Percentiles rank a stretch among this genome's conserved stretches.
phyloP scores from a whole-genome alignment of 202 grass and related monocot species.

The Alloteropsis angusta region DNA sequence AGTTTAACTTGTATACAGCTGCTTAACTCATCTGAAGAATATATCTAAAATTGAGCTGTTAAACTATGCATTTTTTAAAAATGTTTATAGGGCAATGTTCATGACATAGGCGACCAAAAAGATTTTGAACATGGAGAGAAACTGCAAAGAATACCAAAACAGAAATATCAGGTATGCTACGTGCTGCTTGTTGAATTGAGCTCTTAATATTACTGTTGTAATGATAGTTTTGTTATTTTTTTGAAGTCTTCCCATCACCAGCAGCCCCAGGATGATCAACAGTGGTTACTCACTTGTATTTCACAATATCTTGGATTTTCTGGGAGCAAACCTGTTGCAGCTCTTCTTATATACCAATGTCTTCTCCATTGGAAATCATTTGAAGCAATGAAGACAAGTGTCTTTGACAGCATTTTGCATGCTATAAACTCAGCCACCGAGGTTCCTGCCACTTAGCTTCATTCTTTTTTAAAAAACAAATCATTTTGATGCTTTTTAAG shows the following conservation, averaged over 20 bases:
- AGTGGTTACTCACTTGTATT: constrained; percentile 68
- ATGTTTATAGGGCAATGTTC: constrained; percentile 38
- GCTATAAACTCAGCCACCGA: constrained; percentile 69
- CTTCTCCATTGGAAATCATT: constrained; percentile 90
- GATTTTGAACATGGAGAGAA: constrained; percentile 66
- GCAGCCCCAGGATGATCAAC: constrained; percentile 59
- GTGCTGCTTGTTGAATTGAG: constrained; percentile 4
- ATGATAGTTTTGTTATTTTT: constrained; percentile 19
- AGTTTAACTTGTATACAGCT: constrained; percentile 23
- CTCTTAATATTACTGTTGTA: constrained; percentile 5
- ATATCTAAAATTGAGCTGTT: constrained; percentile 1
- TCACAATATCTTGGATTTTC: constrained; percentile 70
- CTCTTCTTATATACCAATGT: constrained; percentile 83
- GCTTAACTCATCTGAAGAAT: not conserved
- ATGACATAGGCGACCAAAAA: constrained; percentile 31
- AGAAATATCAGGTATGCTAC: constrained; percentile 60
- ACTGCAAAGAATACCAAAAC: constrained; percentile 51
- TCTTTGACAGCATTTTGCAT: constrained; percentile 75
- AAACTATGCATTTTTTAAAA: not conserved
- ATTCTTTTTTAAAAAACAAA: not conserved
- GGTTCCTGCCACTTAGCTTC: constrained; percentile 35
- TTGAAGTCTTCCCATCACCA: constrained; percentile 31
- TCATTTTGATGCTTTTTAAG: constrained; percentile 4
- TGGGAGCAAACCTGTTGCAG: constrained; percentile 60
- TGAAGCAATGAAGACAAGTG: constrained; percentile 73